phyloP scores from a whole-genome alignment of 306 rosid genomes.

The Urtica urens region DNA sequence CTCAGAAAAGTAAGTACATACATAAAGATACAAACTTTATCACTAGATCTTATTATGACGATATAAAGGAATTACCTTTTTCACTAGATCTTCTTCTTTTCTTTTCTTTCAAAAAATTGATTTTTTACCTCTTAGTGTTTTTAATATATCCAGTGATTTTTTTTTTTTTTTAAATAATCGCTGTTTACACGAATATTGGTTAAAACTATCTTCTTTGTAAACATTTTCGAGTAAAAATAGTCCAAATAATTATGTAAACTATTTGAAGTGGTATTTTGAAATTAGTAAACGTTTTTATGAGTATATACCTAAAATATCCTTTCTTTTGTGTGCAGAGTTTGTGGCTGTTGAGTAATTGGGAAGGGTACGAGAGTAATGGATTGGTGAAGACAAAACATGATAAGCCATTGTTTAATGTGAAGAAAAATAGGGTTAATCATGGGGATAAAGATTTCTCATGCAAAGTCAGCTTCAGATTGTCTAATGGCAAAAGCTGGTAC shows the following conservation, averaged over 20 bases:
- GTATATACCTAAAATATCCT: too few relatives aligned
- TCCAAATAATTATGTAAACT: too few relatives aligned
- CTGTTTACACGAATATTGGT: too few relatives aligned
- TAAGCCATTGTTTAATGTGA: constrained; percentile 16
- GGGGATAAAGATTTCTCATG: constrained; percentile 7
- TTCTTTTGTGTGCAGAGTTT: constrained; percentile 5
- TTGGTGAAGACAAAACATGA: not conserved
- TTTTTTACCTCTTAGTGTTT: too few relatives aligned
- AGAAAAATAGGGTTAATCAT: constrained; percentile 9
- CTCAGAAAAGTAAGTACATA: constrained; percentile 14
- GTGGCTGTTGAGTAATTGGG: constrained; percentile 7
- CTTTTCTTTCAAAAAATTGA: too few relatives aligned
- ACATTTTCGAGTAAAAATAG: too few relatives aligned
- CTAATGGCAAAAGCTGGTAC: constrained; percentile 7
- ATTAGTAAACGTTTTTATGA: too few relatives aligned
- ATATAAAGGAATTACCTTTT: too few relatives aligned
- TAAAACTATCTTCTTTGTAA: too few relatives aligned
- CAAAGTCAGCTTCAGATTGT: constrained; percentile 6
- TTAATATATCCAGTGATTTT: not conserved
- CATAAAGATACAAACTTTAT: not conserved
- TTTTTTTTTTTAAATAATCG: not conserved
- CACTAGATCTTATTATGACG: not conserved
- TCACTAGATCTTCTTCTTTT: too few relatives aligned
- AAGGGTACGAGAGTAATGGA: constrained; percentile 1
- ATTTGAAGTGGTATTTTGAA: too few relatives aligned